These are phyloP conservation scores for Asclepias syriaca DNA, from an alignment of 257 asterid species.

Conservation along the genomic window DNA sequence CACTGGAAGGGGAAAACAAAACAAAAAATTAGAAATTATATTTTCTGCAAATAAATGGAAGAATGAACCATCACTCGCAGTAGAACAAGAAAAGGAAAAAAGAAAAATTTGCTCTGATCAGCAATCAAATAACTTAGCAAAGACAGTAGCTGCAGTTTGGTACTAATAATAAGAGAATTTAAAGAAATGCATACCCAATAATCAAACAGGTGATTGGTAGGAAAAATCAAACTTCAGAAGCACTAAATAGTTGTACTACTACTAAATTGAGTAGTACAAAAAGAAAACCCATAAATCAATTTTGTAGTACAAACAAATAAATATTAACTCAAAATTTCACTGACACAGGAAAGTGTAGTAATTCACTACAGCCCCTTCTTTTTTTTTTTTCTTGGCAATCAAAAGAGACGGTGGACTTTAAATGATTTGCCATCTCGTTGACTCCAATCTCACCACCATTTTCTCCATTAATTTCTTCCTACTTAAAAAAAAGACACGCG, in stretches of 20 bases:
- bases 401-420: neutral
- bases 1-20: too few relatives aligned
- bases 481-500: neutral
- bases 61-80: neutral
- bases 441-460: neutral
- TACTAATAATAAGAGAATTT: neutral
- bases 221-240: neutral
- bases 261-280: slow-evolving; percentile 8
- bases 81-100: neutral
- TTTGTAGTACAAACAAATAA: slow-evolving; percentile 14
- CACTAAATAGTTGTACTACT: neutral
- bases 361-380: neutral
- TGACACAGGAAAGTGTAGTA: neutral
- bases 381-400: neutral
- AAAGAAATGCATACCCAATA: neutral
- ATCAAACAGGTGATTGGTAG: neutral
- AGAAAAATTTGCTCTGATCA: neutral
- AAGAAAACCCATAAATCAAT: neutral
- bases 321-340: neutral
- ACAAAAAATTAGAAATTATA: too few relatives aligned
- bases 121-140: neutral
- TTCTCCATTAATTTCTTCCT: neutral
- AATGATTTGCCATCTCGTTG: slow-evolving; percentile 1
- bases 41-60: neutral
- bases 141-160: neutral